phyloP scores from a whole-genome alignment of 2,329 filamentous ascomycete species.

The Beauveria caledonica region DNA sequence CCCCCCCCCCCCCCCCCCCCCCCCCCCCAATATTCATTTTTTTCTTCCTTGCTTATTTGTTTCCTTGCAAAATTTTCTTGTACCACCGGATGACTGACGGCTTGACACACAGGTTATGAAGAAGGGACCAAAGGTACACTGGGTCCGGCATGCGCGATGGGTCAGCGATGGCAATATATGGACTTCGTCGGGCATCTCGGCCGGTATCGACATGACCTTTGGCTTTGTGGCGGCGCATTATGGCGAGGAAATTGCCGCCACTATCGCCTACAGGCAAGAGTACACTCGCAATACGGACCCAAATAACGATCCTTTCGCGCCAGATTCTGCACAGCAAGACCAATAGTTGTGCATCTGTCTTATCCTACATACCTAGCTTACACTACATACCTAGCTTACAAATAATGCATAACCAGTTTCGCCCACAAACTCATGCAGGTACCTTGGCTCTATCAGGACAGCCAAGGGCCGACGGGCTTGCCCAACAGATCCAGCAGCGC shows the following conservation, averaged over 20 bases:
- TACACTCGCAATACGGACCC: constrained; percentile 47
- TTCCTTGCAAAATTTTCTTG: too few species aligned
- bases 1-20: too few species aligned
- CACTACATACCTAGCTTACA: too few species aligned
- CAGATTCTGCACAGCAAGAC: not conserved
- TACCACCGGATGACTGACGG: too few species aligned
- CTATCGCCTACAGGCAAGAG: constrained; percentile 45
- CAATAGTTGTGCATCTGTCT: not conserved
- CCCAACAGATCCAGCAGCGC: constrained; percentile 4
- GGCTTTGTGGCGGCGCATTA: constrained; percentile 26
- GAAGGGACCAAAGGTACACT: constrained; percentile 38
- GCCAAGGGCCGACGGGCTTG: not conserved
- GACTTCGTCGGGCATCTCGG: constrained; percentile 51
- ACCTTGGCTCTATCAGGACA: not conserved
- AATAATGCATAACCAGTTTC: not conserved
- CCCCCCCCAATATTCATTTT: too few species aligned
- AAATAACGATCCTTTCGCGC: constrained; percentile 44
- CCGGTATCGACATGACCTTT: constrained; percentile 31
- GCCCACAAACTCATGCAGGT: not conserved
- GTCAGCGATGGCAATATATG: constrained; percentile 52
- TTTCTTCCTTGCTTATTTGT: not conserved
- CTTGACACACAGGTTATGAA: constrained; percentile 23
- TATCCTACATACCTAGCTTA: too few species aligned
- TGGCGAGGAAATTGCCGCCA: constrained; percentile 40
- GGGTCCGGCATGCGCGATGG: constrained; percentile 52